Conservation (phyloP, 345 rosid species). For the Eucalyptus albens region DNA sequence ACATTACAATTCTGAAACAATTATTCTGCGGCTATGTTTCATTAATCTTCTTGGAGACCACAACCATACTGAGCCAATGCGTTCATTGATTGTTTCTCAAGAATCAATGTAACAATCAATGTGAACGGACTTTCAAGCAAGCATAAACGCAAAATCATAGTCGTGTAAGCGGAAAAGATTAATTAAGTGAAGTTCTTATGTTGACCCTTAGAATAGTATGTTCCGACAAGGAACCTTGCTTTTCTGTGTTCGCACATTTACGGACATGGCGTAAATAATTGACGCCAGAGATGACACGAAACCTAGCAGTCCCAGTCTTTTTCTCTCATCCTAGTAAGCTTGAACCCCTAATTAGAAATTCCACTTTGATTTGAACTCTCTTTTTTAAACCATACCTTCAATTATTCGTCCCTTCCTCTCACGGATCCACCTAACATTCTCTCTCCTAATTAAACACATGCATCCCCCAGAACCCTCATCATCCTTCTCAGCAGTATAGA, state of each 20-base stretch:
- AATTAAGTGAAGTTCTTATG: background rate
- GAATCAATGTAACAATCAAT: background rate
- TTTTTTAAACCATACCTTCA: no score
- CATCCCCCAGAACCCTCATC: background rate
- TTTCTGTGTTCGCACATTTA: background rate
- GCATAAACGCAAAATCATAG: background rate
- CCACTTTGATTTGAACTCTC: background rate
- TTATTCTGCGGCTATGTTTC: background rate
- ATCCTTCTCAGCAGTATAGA: background rate
- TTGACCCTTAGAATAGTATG: background rate
- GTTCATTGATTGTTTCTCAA: background rate
- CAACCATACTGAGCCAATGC: background rate
- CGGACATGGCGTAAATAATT: background rate
- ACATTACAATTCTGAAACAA: background rate
- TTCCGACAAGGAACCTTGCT: background rate
- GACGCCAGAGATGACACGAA: background rate
- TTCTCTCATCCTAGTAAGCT: background rate
- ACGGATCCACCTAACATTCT: background rate
- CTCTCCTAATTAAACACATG: background rate
- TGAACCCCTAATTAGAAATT: background rate
- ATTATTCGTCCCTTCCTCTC: background rate
- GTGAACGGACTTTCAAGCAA: background rate
- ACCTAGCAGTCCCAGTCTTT: background rate
- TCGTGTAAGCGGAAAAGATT: background rate
- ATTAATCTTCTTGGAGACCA: background rate